These are phyloP conservation scores for Mucor lusitanicus DNA, from an alignment of 371 early-diverging fungal genomes.

Conservation along the genomic window DNA sequence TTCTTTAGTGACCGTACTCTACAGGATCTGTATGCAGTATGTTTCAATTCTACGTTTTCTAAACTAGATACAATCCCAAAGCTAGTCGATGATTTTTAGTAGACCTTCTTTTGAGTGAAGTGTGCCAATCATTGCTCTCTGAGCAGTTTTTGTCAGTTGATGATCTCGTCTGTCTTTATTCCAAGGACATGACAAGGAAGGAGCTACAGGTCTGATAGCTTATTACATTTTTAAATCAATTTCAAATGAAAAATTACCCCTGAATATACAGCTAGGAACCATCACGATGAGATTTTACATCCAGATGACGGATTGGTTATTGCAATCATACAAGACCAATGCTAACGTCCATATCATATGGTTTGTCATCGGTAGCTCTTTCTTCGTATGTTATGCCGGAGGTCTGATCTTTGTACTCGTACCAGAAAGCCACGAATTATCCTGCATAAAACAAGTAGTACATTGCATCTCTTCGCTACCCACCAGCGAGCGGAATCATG, in stretches of 20 bases:
- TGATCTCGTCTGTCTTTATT: conserved; percentile 42
- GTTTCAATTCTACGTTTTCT: conserved; percentile 48
- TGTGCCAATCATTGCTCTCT: conserved; percentile 25
- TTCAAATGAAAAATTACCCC: conserved; percentile 12
- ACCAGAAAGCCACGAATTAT: too few relatives aligned
- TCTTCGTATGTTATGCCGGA: too few relatives aligned
- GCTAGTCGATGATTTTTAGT: conserved; percentile 44
- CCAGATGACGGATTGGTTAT: too few relatives aligned
- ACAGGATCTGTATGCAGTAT: conserved; percentile 57
- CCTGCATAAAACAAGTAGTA: too few relatives aligned
- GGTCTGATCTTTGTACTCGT: too few relatives aligned
- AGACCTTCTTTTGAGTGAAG: conserved; percentile 49
- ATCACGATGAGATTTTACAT: too few relatives aligned
- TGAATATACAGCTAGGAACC: too few relatives aligned
- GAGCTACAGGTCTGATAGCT: conserved; percentile 40
- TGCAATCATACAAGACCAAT: too few relatives aligned
- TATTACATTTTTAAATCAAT: conserved; percentile 13
- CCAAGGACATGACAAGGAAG: conserved; percentile 45
- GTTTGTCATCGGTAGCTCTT: too few relatives aligned
- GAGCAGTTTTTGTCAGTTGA: conserved; percentile 32
- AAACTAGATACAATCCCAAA: conserved; percentile 45
- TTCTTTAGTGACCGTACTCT: conserved; percentile 52
- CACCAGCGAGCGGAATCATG: too few relatives aligned
- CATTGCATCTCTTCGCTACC: too few relatives aligned
- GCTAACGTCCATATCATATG: too few relatives aligned